These are phyloP conservation scores for Yamadazyma aaseri DNA, from an alignment of 1,139 yeast species.

Conservation along the genomic window DNA sequence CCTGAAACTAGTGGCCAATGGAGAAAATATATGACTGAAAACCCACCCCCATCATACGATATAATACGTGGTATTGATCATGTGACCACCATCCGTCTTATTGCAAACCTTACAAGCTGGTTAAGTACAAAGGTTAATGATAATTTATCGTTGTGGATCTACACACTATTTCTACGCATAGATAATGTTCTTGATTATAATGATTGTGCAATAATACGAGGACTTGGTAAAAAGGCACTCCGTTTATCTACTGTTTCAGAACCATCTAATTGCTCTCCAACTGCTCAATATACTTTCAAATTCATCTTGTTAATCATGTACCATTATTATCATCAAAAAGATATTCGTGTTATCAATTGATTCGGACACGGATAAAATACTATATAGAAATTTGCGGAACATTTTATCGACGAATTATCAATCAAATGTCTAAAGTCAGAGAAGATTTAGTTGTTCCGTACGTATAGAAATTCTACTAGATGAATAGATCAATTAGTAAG, in stretches of 20 bases:
- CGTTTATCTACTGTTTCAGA: constrained; percentile 19
- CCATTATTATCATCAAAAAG: constrained; percentile 35
- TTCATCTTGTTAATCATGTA: constrained; percentile 35
- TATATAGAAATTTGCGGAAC: constrained; percentile 3
- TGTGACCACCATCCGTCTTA: constrained; percentile 31
- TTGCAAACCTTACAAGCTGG: constrained; percentile 41
- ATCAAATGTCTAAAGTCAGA: constrained; percentile 26
- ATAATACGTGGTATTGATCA: constrained; percentile 26
- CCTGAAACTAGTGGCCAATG: constrained; percentile 32
- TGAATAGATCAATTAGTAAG: too few species aligned
- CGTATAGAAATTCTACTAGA: too few species aligned
- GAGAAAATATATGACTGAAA: constrained; percentile 29
- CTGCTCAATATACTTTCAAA: constrained; percentile 26
- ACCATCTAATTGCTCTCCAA: constrained; percentile 10
- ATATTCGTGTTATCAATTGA: constrained; percentile 3
- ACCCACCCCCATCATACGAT: constrained; percentile 28
- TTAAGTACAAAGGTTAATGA: constrained; percentile 29
- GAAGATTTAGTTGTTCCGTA: constrained; percentile 41
- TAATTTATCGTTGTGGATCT: constrained; percentile 40
- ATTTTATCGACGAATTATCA: constrained; percentile 8
- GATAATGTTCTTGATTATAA: constrained; percentile 33
- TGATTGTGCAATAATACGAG: constrained; percentile 37
- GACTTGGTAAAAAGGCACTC: constrained; percentile 40
- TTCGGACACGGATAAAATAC: neutral
- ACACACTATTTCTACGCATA: constrained; percentile 32